Base-by-base conservation (phyloP, 2,329 filamentous ascomycete genomes). In the Whalleya microplaca region DNA sequence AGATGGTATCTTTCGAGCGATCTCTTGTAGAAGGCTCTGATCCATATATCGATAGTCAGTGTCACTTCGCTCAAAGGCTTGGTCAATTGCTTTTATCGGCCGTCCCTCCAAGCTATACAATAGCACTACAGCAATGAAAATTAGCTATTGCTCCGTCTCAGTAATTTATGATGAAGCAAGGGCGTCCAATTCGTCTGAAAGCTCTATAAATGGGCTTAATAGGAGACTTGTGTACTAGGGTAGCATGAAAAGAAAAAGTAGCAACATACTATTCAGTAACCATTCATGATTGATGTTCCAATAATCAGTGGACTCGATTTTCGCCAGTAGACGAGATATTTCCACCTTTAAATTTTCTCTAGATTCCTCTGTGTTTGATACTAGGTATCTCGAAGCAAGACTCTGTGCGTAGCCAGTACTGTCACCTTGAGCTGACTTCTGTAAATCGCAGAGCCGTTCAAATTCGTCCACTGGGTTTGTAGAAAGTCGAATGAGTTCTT, bases 381-480 rank as follows among this genome's bases (percentile, higher is more conserved):
- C 45, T 2, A 65, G 40, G 29, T 65, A 66, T 37, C 46, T 67
- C 1, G 64, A 63, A 5, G 51, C 44, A 12, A 67, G 44, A 2
- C 51, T 65, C 27, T 50, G 49, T 16, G 53, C 47, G 52, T 66
- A 66, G 3, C 51, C 45, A 32, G 37, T 55, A 9, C 57, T 32
- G 55, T 66, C 58, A 2, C 61, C 61, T 56, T 66, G 64, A 2
- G 21, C 51, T 9, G 50, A n/a, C n/a, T 58, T 51, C 42, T 67
- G 63, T 21, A 64, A 55, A 1, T 44, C 41, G 21, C 61, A 58
- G 23, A 67, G 61, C 49, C 45, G 51, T 10, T 51, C 27, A 20
- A 65, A 58, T 21, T 56, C 59, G 2, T 54, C 44, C 14, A 12
- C 27, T 19, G 63, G 59, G 9, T 56, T 48, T 23, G 18, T 16